phyloP scores from a whole-genome alignment of 163 green algal genomes.

The Scenedesmus sp. region DNA sequence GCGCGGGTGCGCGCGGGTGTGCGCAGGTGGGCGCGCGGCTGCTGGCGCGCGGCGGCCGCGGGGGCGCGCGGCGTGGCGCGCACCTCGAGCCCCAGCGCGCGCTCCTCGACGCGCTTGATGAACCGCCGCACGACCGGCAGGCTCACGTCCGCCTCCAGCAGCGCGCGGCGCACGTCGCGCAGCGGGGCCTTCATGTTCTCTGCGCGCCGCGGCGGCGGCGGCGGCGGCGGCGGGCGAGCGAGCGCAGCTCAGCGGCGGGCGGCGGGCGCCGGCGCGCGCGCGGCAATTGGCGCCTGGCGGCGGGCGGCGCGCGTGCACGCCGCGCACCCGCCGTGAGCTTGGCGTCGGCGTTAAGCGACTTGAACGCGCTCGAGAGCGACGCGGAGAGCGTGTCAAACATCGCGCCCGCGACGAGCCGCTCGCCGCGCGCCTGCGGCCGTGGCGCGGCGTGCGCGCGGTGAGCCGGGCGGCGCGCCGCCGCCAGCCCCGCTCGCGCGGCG shows the following conservation, averaged over 20 bases:
- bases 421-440: background rate
- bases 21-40: background rate
- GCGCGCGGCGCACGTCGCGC: conserved; percentile 89
- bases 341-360: conserved; percentile 82
- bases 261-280: accelerated
- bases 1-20: too few relatives aligned
- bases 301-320: too few relatives aligned
- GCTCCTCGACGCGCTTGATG: conserved; percentile 90
- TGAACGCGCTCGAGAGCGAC: conserved; percentile 83
- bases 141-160: conserved; percentile 95
- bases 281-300: background rate
- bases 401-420: conserved; percentile 25
- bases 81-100: conserved; percentile 80
- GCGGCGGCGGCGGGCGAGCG: too few relatives aligned
- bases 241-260: too few relatives aligned
- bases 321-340: conserved; percentile 70
- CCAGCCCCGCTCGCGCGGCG: too few relatives aligned
- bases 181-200: conserved; percentile 98
- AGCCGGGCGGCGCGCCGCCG: too few relatives aligned
- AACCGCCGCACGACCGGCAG: conserved; percentile 96
- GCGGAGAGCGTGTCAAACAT: conserved; percentile 86
- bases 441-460: too few relatives aligned
- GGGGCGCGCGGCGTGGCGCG: background rate
- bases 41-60: too few relatives aligned
- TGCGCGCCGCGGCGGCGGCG: too few relatives aligned